These are phyloP conservation scores for Kalmusia sp. DNA, from an alignment of 2,329 filamentous ascomycete genomes.

Conservation along the genomic window DNA sequence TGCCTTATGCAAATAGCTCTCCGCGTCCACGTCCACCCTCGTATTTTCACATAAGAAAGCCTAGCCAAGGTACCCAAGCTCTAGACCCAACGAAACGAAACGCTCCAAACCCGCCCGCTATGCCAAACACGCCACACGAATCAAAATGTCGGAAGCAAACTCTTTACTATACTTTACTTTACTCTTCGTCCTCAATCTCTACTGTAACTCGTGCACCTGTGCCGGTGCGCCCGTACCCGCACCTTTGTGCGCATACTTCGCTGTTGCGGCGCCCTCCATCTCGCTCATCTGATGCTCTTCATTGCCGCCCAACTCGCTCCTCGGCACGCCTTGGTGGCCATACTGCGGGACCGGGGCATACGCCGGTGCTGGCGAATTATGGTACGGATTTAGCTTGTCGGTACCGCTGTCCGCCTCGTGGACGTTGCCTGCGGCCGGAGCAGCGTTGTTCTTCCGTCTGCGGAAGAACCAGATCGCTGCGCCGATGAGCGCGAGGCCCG, in stretches of 20 bases:
- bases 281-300: neutral
- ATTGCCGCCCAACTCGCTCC: constrained; percentile 1
- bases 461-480: constrained; percentile 5
- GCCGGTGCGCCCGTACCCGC: neutral
- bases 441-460: neutral
- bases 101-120: too few species aligned
- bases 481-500: constrained; percentile 7
- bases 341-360: constrained; percentile 6
- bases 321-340: neutral
- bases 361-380: neutral
- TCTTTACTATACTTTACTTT: too few species aligned
- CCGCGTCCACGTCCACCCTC: too few species aligned
- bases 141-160: neutral
- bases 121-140: too few species aligned
- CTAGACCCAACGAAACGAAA: too few species aligned
- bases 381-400: neutral
- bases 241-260: constrained; percentile 3
- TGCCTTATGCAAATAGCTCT: too few species aligned
- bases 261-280: neutral
- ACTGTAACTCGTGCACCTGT: neutral
- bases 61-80: too few species aligned
- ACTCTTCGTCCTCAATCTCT: too few species aligned
- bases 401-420: neutral
- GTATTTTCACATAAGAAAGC: too few species aligned
- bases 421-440: neutral